Evolutionary conservation across 2,329 filamentous ascomycete genomes (phyloP), one percentile per base, ranked within the genome.

Genomic region (Anthostomella pinea): DNA sequence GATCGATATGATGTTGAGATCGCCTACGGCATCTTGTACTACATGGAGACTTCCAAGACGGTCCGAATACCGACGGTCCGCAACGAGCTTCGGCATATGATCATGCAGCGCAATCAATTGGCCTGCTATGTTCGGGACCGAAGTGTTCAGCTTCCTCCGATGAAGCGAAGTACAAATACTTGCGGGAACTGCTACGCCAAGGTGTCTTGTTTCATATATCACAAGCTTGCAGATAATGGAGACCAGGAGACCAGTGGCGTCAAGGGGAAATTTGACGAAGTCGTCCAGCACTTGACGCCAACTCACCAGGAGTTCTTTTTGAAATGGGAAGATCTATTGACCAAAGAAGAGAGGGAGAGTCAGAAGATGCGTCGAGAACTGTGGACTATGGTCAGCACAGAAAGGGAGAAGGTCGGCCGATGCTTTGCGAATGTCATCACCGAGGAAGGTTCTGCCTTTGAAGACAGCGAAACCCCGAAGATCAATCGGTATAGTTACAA

Each of bases 1-100:
- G 91, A 98, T 65, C 81, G 93, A 46, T 98, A 98, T 62, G 89
- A 98, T 65, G 79, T 97, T 38, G 83, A 95, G 35, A 85, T 97
- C 43, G 80, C 81, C 26, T 95, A 89, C 51, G 93, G 93, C 6
- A 80, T 98, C 37, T 69, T 98, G 8, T 98, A 96, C 62, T 98
- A 98, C 57, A 85, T 95, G 69, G 93, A 97, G 59, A 87, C 81
- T 3, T 91, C 89, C 0, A 83, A 87, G 48, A 95, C 85, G 9
- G 81, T 87, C 50, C 82, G 89, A 15, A 87, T 98, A 27, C 87
- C 89, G 3, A 83, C 87, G 6, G 77, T 97, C 39, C 79, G 87
- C 23, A 83, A 88, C 49, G 93, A 98, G 59, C 77, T 98, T 33
- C 82, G 89, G 23, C 89, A 96, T 52, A 95, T 98, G 89, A 85